Base-by-base conservation (phyloP, 139 green algal genomes). In the Raphidocelis subcapitata region DNA sequence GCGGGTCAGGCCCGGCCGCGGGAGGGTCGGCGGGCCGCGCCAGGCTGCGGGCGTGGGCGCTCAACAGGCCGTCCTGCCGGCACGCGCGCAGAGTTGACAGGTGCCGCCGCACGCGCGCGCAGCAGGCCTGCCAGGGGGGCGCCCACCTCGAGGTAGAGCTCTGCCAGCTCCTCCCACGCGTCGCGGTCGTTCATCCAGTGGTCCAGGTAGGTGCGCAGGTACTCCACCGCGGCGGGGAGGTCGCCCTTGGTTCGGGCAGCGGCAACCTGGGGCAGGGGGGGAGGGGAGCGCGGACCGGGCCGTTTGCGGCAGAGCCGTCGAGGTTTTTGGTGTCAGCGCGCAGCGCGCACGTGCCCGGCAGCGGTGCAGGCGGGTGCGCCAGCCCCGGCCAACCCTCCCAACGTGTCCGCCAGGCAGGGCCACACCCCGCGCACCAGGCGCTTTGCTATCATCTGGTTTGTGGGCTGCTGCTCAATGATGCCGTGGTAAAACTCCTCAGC, bases 111-210 rank as follows among this genome's bases (percentile, higher is more conserved):
- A n/a, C n/a, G n/a, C n/a, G n/a, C n/a, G 41, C 12, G 41, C 41
- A 49, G 41, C 41, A 49, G 41, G 8, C 8, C 8, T 12, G 8
- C 8, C 41, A 20, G 41, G 8, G 41, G 41, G 8, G 56, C 16
- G 16, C 74, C 3, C 37, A 89, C 81, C 88, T 93, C 81, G 10
- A 97, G 55, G 63, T 97, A 97, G 29, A 94, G 26, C 4, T 93
- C 84, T 20, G 79, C 89, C 55, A 94, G 78, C 81, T 97, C 88
- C 71, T 96, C 91, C 92, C 92, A 97, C 0, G 80, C 92, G 28
- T 87, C 81, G 47, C 67, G 83, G 81, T 97, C 92, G 36, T 79
- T 86, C 28, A 71, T 62, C 52, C 82, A 92, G 47, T 77, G 46
- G 23, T 89, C 76, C 33, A 97, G 65, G 69, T 96, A 94, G 12